phyloP scores from a whole-genome alignment of 108 stramenopile genomes.

The Fragilaria radians region DNA sequence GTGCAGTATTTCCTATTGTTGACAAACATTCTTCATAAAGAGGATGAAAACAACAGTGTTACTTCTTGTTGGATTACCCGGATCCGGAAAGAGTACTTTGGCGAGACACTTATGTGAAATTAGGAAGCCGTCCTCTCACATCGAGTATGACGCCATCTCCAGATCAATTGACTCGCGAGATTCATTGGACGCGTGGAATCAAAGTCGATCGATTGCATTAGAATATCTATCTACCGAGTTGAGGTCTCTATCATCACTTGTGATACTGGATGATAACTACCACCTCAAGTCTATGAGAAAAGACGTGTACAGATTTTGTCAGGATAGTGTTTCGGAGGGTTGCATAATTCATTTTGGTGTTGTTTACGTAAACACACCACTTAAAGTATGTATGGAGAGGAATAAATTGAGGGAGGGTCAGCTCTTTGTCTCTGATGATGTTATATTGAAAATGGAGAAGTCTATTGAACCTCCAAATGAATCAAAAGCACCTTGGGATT shows the following conservation, averaged over 20 bases:
- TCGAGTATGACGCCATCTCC: slow-evolving; percentile 56
- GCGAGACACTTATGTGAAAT: slow-evolving; percentile 16
- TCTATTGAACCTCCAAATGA: slow-evolving; percentile 53
- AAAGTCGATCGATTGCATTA: slow-evolving; percentile 43
- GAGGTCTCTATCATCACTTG: slow-evolving; percentile 15
- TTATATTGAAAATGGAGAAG: slow-evolving; percentile 43
- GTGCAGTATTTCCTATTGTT: too few species aligned
- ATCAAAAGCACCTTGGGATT: slow-evolving; percentile 18
- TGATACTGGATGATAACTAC: slow-evolving; percentile 80
- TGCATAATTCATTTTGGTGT: slow-evolving; percentile 40
- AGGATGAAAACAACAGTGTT: slow-evolving; percentile 23
- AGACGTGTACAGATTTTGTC: slow-evolving; percentile 45
- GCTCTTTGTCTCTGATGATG: slow-evolving; percentile 35
- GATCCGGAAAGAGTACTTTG: slow-evolving; percentile 60
- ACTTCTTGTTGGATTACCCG: slow-evolving; percentile 47
- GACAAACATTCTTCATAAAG: too few species aligned
- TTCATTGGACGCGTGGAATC: slow-evolving; percentile 58
- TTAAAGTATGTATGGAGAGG: slow-evolving; percentile 44
- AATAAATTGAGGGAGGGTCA: slow-evolving; percentile 35
- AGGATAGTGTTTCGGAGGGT: background rate
- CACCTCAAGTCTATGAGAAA: slow-evolving; percentile 75
- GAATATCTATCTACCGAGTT: slow-evolving; percentile 33
- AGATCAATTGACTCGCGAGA: slow-evolving; percentile 12
- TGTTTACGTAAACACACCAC: slow-evolving; percentile 39
- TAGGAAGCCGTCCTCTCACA: slow-evolving; percentile 17